Evolutionary conservation across 352 stramenopile genomes (phyloP).

Genomic region (Phytophthora ramorum): DNA sequence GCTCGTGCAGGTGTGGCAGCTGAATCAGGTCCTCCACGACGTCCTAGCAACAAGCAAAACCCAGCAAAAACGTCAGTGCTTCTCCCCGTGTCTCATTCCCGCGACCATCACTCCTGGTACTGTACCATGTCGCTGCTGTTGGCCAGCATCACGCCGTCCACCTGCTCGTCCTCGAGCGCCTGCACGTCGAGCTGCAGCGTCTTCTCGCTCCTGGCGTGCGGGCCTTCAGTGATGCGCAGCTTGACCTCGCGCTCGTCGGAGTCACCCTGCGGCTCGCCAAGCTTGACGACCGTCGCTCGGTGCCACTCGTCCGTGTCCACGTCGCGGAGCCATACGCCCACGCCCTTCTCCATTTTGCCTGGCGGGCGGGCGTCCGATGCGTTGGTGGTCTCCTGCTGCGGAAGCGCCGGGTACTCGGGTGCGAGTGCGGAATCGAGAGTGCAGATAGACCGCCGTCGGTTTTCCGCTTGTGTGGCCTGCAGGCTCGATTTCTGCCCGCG

Average conservation of each 20-base stretch:
- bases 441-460: constrained; percentile 13
- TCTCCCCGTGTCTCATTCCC: neutral
- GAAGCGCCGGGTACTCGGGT: neutral
- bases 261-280: constrained; percentile 31
- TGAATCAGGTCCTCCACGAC: constrained; percentile 93
- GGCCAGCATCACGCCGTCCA: constrained; percentile 67
- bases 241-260: constrained; percentile 45
- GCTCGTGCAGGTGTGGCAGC: constrained; percentile 94
- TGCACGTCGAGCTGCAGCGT: constrained; percentile 59
- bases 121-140: constrained; percentile 88
- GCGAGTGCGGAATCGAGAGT: constrained; percentile 26
- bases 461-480: constrained; percentile 33
- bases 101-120: constrained; percentile 26
- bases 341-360: constrained; percentile 77
- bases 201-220: constrained; percentile 52
- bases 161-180: constrained; percentile 72
- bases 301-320: constrained; percentile 72
- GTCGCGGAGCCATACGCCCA: constrained; percentile 80
- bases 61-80: constrained; percentile 2
- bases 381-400: neutral
- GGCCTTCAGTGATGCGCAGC: constrained; percentile 63
- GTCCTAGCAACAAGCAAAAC: constrained; percentile 43
- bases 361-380: neutral
- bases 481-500: constrained; percentile 32
- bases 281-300: constrained; percentile 62